Evolutionary conservation across 805 yeast genomes (phyloP).

Genomic region (Jamesozyma gamospora): DNA sequence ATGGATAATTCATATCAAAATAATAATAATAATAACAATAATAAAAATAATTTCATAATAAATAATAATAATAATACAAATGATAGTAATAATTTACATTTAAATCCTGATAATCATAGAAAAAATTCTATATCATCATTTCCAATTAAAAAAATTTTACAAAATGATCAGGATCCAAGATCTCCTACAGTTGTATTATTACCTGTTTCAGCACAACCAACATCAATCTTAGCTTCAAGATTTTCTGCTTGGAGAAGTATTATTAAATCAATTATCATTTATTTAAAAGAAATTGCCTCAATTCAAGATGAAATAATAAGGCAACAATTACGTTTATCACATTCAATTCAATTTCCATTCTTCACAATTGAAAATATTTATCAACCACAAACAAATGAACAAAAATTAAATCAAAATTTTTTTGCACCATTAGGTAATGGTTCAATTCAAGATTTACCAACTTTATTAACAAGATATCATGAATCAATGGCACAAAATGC

Average conservation of each 20-base stretch:
- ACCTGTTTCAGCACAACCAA: slow-evolving; percentile 64
- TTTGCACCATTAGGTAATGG: slow-evolving; percentile 73
- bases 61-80: neutral
- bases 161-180: slow-evolving; percentile 32
- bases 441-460: slow-evolving; percentile 76
- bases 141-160: slow-evolving; percentile 9
- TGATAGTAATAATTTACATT: neutral
- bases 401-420: slow-evolving; percentile 30
- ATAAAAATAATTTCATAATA: slow-evolving; percentile 7
- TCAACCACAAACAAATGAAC: slow-evolving; percentile 21
- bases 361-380: slow-evolving; percentile 24
- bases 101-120: neutral
- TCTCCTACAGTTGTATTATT: slow-evolving; percentile 41
- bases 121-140: slow-evolving; percentile 10
- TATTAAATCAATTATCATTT: slow-evolving; percentile 61
- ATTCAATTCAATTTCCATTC: slow-evolving; percentile 49
- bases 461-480: slow-evolving; percentile 56
- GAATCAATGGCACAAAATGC: slow-evolving; percentile 50
- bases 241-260: slow-evolving; percentile 82
- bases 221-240: slow-evolving; percentile 75
- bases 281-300: slow-evolving; percentile 67
- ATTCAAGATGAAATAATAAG: slow-evolving; percentile 84
- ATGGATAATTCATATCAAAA: neutral
- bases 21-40: neutral
- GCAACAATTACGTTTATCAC: slow-evolving; percentile 71